These are phyloP conservation scores for Pinus albicaulis DNA, from an alignment of 75 land plant species.

Conservation along the genomic window DNA sequence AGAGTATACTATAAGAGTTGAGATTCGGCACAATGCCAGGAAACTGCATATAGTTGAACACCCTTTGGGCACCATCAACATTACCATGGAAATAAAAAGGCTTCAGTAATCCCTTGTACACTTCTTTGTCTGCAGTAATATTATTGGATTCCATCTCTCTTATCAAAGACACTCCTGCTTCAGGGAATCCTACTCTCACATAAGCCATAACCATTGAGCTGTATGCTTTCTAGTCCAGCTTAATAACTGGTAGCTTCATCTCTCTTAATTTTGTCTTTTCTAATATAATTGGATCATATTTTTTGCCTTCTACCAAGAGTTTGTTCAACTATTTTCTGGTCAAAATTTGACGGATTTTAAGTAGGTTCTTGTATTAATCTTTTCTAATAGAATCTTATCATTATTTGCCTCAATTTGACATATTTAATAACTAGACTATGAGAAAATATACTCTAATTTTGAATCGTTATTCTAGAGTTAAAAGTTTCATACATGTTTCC, in stretches of 20 bases:
- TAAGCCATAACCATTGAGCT: slow-evolving; percentile 86
- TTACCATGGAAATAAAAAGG: slow-evolving; percentile 58
- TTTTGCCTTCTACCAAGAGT: not conserved
- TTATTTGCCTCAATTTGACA: too few species aligned
- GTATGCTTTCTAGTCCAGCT: slow-evolving; percentile 64
- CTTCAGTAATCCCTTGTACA: slow-evolving; percentile 74
- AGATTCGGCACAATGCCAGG: slow-evolving; percentile 60
- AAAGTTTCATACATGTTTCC: not conserved
- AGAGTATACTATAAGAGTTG: slow-evolving; percentile 58
- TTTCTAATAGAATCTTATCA: not conserved
- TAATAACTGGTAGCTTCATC: slow-evolving; percentile 48
- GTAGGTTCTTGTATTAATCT: not conserved
- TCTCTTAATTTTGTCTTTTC: slow-evolving; percentile 1
- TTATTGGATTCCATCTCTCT: slow-evolving; percentile 66
- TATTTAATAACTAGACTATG: not conserved
- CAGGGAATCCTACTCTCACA: slow-evolving; percentile 58
- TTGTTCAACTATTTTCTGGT: not conserved
- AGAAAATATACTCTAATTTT: not conserved
- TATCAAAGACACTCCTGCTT: slow-evolving; percentile 52
- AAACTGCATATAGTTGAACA: slow-evolving; percentile 75
- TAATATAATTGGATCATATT: not conserved
- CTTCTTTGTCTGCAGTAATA: slow-evolving; percentile 51
- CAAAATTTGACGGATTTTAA: not conserved
- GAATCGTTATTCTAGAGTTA: not conserved
- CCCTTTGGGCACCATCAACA: slow-evolving; percentile 70